A percentile compares a stretch with the other conserved stretches of the same genome.
These are phyloP conservation scores for Cladosporium sp. DNA, from an alignment of 2,329 filamentous ascomycete species.

Conservation along the genomic window DNA sequence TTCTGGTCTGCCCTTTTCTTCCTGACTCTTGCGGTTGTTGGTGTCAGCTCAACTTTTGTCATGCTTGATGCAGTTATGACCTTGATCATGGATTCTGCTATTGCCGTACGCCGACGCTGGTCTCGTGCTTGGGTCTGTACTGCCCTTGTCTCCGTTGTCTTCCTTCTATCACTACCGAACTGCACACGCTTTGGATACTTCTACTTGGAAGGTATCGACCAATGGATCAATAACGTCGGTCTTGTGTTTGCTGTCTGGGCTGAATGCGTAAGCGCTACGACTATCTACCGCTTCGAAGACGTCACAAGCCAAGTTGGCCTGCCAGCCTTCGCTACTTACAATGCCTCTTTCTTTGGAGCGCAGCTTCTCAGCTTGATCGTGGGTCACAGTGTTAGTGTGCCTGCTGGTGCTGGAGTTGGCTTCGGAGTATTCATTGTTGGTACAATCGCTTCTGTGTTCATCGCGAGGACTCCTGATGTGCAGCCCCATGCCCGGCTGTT, in stretches of 20 bases:
- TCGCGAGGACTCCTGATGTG: slow-evolving; percentile 23
- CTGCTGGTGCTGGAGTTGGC: slow-evolving; percentile 52
- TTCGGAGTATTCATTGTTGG: slow-evolving; percentile 47
- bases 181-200: slow-evolving; percentile 62
- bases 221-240: slow-evolving; percentile 59
- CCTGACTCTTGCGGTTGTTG: slow-evolving; percentile 60
- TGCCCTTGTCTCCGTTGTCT: slow-evolving; percentile 51
- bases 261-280: slow-evolving; percentile 56
- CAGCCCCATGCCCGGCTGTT: slow-evolving; percentile 9
- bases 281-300: slow-evolving; percentile 55
- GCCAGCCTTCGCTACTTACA: slow-evolving; percentile 49
- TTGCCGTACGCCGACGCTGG: slow-evolving; percentile 41
- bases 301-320: slow-evolving; percentile 50
- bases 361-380: slow-evolving; percentile 56
- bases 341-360: slow-evolving; percentile 56
- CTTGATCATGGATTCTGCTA: slow-evolving; percentile 53
- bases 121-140: slow-evolving; percentile 55
- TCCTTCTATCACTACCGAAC: slow-evolving; percentile 58
- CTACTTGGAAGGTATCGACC: slow-evolving; percentile 57
- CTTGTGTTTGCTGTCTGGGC: slow-evolving; percentile 59
- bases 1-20: slow-evolving; percentile 61
- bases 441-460: slow-evolving; percentile 38
- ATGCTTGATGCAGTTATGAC: slow-evolving; percentile 62
- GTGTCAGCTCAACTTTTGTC: slow-evolving; percentile 61
- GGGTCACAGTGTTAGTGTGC: slow-evolving; percentile 44